Evolutionary conservation across 176 grass and related monocot species (phyloP).

Genomic region (Luzula sylvatica): DNA sequence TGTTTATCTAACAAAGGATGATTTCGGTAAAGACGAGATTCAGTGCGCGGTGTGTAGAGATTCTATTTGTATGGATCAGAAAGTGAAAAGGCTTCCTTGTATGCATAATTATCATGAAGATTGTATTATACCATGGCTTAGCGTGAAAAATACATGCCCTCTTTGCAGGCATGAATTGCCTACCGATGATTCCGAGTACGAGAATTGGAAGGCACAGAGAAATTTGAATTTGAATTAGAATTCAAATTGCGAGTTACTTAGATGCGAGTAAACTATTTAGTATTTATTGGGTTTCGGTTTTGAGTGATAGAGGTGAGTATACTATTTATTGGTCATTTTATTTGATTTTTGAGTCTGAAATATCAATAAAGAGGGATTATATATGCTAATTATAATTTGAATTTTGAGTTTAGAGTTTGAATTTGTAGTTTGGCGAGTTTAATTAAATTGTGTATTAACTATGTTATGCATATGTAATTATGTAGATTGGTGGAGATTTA

Average conservation of each 20-base stretch:
- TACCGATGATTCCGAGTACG: conserved; percentile 74
- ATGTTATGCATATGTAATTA: conserved; percentile 13
- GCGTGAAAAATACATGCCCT: conserved; percentile 84
- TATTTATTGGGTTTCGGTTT: conserved; percentile 1
- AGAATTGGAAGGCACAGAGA: conserved; percentile 40
- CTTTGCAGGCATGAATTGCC: conserved; percentile 86
- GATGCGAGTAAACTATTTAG: background rate
- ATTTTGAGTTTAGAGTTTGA: conserved; percentile 9
- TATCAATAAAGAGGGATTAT: background rate
- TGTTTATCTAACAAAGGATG: conserved; percentile 26
- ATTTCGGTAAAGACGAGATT: conserved; percentile 26
- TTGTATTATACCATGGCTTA: conserved; percentile 82
- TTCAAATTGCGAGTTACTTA: background rate
- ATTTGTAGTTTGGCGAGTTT: conserved; percentile 11
- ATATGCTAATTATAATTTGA: conserved; percentile 3
- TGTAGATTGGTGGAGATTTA: conserved; percentile 22
- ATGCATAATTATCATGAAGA: conserved; percentile 73
- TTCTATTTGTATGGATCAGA: conserved; percentile 26
- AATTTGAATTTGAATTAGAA: background rate
- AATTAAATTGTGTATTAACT: conserved; percentile 17
- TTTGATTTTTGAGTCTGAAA: background rate
- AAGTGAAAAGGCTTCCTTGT: conserved; percentile 66
- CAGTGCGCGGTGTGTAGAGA: conserved; percentile 90
- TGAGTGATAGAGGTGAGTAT: background rate
- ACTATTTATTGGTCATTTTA: background rate